phyloP scores from a whole-genome alignment of 306 rosid species.

The Cucurbita maxima region DNA sequence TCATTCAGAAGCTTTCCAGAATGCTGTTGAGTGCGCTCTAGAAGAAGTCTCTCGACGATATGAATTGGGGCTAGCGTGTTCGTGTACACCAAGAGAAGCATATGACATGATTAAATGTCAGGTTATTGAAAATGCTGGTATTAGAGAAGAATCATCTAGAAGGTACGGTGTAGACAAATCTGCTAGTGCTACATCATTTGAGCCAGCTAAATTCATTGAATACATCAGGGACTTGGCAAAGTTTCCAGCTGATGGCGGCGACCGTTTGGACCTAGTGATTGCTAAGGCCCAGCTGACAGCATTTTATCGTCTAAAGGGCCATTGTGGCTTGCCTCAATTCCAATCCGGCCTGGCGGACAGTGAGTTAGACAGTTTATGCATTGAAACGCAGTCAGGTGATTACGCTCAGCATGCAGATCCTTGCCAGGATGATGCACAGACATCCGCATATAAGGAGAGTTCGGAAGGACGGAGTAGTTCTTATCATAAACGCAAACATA shows the following conservation, averaged over 20 bases:
- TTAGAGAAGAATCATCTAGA: constrained; percentile 29
- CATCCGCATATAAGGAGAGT: constrained; percentile 20
- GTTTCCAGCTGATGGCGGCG: constrained; percentile 40
- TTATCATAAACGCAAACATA: constrained; percentile 61
- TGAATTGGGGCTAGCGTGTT: constrained; percentile 64
- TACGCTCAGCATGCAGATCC: constrained; percentile 23
- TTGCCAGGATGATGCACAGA: constrained; percentile 25
- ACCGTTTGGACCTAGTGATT: constrained; percentile 51
- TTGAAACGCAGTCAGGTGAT: constrained; percentile 16
- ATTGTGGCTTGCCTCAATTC: constrained; percentile 58
- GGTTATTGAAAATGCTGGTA: constrained; percentile 69
- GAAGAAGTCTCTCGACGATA: constrained; percentile 76
- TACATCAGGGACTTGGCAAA: constrained; percentile 41
- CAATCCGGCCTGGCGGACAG: constrained; percentile 39
- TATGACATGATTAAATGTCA: constrained; percentile 42
- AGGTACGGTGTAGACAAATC: constrained; percentile 43
- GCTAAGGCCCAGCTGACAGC: constrained; percentile 82
- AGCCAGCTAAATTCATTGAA: constrained; percentile 37
- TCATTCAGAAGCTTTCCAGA: constrained; percentile 67
- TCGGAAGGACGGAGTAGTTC: constrained; percentile 21
- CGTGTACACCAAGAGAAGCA: constrained; percentile 49
- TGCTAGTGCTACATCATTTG: constrained; percentile 38
- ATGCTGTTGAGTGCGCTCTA: constrained; percentile 64
- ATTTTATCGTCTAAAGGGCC: constrained; percentile 60
- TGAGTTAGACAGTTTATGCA: constrained; percentile 25